Evolutionary conservation across 2,329 filamentous ascomycete species (phyloP), one percentile per base, ranked within the genome.

Genomic region (Aspergillus luchuensis): DNA sequence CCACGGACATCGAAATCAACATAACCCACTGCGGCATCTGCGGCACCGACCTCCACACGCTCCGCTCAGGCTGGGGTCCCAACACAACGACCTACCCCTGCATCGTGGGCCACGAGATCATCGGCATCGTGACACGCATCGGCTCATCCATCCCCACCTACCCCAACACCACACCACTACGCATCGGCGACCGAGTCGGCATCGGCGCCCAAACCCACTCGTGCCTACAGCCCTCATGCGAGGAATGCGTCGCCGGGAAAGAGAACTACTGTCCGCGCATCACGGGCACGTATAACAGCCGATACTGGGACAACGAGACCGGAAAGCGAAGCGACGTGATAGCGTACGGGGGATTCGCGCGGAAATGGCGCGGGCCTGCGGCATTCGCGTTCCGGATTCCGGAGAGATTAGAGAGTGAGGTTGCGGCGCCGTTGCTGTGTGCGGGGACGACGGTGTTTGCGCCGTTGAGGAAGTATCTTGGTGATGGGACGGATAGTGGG

Each of bases 381-480:
- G 83, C 85, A 66, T 92, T 91, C 65, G 82, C 81, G 0, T 77
- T 87, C 68, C 81, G 78, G 69, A 86, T 88, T 60, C 85, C 85
- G 0, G 79, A 82, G 13, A 71, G 62, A 0, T 63, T 88, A 28
- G 68, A 75, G 1, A 81, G 77, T 30, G 80, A 79, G 8, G 78
- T 82, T 59, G 85, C 84, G 1, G 85, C 90, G 1, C 90, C 91
- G 1, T 87, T 95, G 80, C 81, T 94, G 28, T 94, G 91, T 71
- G 91, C 87, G 1, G 91, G 91, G 1, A 82, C 94, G 56, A 95
- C 91, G 0, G 84, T 89, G 0, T 95, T 85, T 71, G 84, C 84
- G 4, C 91, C 91, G 0, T 76, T 95, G 15, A 83, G 83, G 53
- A 83, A 88, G 28, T 87, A 90, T 36, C 33, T 36, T 5, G 30